Evolutionary conservation across 306 rosid genomes (phyloP).

Genomic region (Rubus parviflorus): DNA sequence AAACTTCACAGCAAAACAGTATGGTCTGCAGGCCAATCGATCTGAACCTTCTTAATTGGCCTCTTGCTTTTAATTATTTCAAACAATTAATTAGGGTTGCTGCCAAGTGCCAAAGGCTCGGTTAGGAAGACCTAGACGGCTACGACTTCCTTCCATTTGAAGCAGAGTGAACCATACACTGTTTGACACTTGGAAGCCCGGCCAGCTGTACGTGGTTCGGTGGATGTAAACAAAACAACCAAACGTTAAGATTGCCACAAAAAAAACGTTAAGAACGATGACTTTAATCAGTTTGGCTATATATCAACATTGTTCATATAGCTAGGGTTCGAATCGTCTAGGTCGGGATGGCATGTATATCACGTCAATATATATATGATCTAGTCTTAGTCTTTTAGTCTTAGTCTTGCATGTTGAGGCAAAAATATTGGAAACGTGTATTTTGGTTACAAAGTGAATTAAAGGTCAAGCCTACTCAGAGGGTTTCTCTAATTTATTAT

Average conservation of each 20-base stretch:
- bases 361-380: background rate
- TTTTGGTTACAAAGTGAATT: background rate
- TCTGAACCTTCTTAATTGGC: background rate
- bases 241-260: background rate
- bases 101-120: conserved; percentile 9
- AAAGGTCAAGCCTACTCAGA: conserved; percentile 1
- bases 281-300: background rate
- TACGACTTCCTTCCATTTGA: conserved; percentile 6
- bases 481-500: background rate
- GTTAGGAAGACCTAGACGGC: background rate
- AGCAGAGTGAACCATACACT: background rate
- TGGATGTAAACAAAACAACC: background rate
- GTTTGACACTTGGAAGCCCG: background rate
- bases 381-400: background rate
- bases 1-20: background rate
- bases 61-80: background rate
- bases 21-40: background rate
- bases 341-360: background rate
- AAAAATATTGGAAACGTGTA: background rate
- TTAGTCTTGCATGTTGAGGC: background rate
- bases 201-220: background rate
- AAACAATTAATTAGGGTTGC: background rate
- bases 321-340: background rate
- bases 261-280: no score
- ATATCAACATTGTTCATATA: background rate